phyloP scores from a whole-genome alignment of 176 grass and related monocot genomes.

The barley (Hordeum vulgare) region DNA sequence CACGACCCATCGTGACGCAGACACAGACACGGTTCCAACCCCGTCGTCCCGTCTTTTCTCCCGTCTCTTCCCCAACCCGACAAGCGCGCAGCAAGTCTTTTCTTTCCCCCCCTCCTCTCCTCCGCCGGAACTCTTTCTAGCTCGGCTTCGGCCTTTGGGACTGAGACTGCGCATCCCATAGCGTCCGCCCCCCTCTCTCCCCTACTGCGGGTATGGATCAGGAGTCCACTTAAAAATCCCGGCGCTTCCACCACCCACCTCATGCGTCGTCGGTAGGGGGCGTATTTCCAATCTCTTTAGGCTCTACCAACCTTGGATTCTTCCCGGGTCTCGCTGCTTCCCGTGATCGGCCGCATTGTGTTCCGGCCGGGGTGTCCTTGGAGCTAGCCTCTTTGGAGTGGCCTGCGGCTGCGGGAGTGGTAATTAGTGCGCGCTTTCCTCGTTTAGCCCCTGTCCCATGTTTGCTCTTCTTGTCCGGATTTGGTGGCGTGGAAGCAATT shows the following conservation, averaged over 20 bases:
- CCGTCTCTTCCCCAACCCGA: background rate
- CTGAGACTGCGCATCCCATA: background rate
- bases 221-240: background rate
- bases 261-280: background rate
- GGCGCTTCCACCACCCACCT: background rate
- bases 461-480: background rate
- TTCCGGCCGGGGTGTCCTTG: background rate
- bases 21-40: background rate
- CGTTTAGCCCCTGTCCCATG: constrained; percentile 15
- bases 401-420: background rate
- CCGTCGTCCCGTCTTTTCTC: background rate
- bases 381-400: background rate
- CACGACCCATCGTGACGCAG: background rate
- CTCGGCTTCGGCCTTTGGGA: background rate
- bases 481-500: background rate
- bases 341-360: constrained; percentile 37
- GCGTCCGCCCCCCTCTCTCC: background rate
- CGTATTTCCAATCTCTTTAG: background rate
- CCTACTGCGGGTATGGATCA: constrained; percentile 20
- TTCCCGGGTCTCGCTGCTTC: constrained; percentile 5
- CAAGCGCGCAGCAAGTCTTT: constrained; percentile 20
- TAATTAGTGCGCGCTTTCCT: constrained; percentile 37
- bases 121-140: background rate
- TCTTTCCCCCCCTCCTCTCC: constrained; percentile 4
- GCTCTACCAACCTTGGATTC: background rate